Conservation (phyloP, 441 rosid species). For the Codiaeum variegatum region DNA sequence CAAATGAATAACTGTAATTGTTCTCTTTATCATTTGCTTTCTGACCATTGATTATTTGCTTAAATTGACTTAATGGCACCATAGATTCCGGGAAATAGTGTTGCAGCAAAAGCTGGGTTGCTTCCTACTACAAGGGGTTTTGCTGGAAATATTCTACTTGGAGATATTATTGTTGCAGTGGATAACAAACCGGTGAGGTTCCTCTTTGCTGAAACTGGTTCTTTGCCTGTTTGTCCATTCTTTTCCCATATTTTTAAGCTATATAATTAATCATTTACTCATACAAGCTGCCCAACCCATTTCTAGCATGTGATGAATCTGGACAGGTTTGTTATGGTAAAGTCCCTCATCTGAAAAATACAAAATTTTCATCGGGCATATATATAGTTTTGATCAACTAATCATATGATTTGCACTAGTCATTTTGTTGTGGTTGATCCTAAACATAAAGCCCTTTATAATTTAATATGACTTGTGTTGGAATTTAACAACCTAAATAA, state of each 20-base stretch:
- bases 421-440: no score
- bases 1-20: neutral
- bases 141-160: slow-evolving; percentile 80
- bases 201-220: slow-evolving; percentile 17
- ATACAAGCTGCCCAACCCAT: neutral
- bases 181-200: slow-evolving; percentile 61
- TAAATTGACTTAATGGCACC: slow-evolving; percentile 8
- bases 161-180: slow-evolving; percentile 74
- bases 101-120: slow-evolving; percentile 73
- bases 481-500: no score
- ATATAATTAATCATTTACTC: neutral
- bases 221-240: neutral
- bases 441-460: no score
- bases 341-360: no score
- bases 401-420: no score
- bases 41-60: neutral
- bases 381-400: no score
- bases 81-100: slow-evolving; percentile 70
- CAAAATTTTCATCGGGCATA: no score
- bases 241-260: neutral
- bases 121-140: slow-evolving; percentile 77
- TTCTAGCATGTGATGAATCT: neutral
- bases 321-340: no score
- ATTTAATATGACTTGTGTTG: no score
- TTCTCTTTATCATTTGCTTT: slow-evolving; percentile 1